Base-by-base conservation (phyloP, 1,139 yeast species). In the Debaryomyces sp. region DNA sequence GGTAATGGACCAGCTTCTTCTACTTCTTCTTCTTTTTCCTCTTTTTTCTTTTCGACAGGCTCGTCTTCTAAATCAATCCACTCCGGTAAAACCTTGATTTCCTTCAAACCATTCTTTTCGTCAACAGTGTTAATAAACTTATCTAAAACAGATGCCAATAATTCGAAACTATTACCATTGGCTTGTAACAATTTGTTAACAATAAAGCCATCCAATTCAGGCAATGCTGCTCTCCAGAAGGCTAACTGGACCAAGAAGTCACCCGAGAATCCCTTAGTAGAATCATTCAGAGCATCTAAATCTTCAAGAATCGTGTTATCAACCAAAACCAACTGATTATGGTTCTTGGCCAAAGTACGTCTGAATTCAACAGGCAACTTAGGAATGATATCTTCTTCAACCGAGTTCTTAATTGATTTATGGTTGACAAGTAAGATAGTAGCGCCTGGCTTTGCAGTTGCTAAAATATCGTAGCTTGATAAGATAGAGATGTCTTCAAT, bases 111-210 rank as follows among this genome's bases (percentile, higher is more conserved):
- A 10, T 67, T 53, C 58, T 71, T 69, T 41, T 77, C 80, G 47
- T 78, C 74, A 22, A 80, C 80, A 52, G 74, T 75, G 48, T 75
- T 77, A 54, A 86, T 79, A 47, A 89, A 82, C 56, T 82, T 84
- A 53, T 88, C 87, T 59, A 89, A 81, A 41, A 90, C 95, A 15
- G 92, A 87, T 24, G 92, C 95, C 57, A 89, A 80, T 51, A 89
- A 77, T 69, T 89, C 97, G 53, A 89, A 87, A 51, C 85, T 90
- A 50, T 87, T 81, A 48, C 96, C 95, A 54, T 86, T 85, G 22
- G 96, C 87, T 63, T 86, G 89, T 63, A 87, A 82, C 59, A 90
- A 81, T 67, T 86, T 87, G 67, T 89, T 87, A 51, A 89, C 91
- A 57, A 87, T 79, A 41, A 85, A 84, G 44, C 84, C 86, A 39